These are phyloP conservation scores for Zoysia pacifica DNA, from an alignment of 176 grass and related monocot genomes.

Conservation along the genomic window DNA sequence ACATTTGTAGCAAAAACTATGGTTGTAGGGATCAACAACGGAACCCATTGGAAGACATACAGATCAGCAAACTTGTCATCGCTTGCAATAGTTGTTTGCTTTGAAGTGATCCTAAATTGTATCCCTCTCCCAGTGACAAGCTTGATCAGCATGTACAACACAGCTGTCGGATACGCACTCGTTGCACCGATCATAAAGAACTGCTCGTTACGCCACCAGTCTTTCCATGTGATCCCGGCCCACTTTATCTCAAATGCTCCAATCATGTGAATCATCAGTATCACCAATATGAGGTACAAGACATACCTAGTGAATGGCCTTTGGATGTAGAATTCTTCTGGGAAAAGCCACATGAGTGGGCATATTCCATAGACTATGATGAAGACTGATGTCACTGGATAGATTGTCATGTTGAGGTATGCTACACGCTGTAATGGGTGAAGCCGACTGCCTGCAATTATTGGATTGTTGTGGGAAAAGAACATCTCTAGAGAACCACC, in stretches of 20 bases:
- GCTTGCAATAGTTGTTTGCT: not conserved
- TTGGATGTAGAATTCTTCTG: conserved; percentile 9
- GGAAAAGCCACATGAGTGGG: conserved; percentile 35
- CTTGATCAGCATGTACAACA: conserved; percentile 39
- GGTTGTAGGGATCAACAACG: conserved; percentile 29
- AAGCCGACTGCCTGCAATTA: not conserved
- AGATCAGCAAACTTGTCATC: conserved; percentile 38
- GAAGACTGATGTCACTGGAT: conserved; percentile 32
- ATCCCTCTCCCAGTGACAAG: conserved; percentile 35
- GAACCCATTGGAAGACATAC: conserved; percentile 35
- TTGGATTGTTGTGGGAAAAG: conserved; percentile 24
- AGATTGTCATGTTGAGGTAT: conserved; percentile 25
- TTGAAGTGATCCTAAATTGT: conserved; percentile 43
- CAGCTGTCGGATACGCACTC: conserved; percentile 23
- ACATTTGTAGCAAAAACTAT: conserved; percentile 21
- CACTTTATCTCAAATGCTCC: conserved; percentile 28
- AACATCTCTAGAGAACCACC: conserved; percentile 37
- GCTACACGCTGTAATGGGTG: conserved; percentile 11
- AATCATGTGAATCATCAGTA: conserved; percentile 31
- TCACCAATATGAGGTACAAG: not conserved
- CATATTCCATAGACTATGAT: not conserved
- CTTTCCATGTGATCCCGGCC: conserved; percentile 28
- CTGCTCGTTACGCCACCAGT: conserved; percentile 39
- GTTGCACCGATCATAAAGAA: conserved; percentile 36
- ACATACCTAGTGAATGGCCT: conserved; percentile 20